These are phyloP conservation scores for Leptographium wingfieldii DNA, from an alignment of 2,329 filamentous ascomycete genomes.

Conservation along the genomic window DNA sequence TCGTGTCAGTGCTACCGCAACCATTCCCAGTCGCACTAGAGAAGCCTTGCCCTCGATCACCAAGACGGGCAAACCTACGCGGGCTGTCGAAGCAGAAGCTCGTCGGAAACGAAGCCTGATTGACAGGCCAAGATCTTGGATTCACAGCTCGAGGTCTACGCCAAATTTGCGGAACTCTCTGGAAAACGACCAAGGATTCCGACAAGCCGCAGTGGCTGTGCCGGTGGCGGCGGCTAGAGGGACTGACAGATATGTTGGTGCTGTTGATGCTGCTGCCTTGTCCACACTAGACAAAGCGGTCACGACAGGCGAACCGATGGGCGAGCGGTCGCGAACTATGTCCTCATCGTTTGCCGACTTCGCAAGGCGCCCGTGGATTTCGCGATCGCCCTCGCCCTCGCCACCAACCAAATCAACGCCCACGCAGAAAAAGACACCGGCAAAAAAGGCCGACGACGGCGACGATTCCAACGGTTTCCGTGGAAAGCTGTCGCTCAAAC, in stretches of 20 bases:
- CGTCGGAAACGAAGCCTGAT: constrained; percentile 33
- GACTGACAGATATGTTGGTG: background rate
- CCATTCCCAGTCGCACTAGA: background rate
- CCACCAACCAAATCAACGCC: constrained; percentile 18
- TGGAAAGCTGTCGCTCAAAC: constrained; percentile 6
- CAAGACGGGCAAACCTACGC: background rate
- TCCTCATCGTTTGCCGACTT: constrained; percentile 37
- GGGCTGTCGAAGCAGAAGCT: constrained; percentile 15
- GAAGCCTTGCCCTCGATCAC: background rate
- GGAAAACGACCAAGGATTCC: constrained; percentile 13
- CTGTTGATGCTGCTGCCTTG: background rate
- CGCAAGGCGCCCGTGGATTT: constrained; percentile 39
- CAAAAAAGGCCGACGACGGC: constrained; percentile 7
- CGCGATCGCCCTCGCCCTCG: constrained; percentile 35
- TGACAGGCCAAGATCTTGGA: constrained; percentile 40
- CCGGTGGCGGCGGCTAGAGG: background rate
- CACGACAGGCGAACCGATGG: constrained; percentile 7
- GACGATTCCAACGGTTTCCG: constrained; percentile 3
- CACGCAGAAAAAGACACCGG: background rate
- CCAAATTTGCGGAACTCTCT: constrained; percentile 22
- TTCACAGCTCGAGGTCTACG: constrained; percentile 31
- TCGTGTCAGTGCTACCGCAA: background rate
- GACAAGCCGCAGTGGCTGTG: background rate
- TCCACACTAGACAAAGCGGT: background rate
- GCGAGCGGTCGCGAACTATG: constrained; percentile 20